Conservation (phyloP, 768 basidiomycete species). For the Tricholoma hemisulphureum region DNA sequence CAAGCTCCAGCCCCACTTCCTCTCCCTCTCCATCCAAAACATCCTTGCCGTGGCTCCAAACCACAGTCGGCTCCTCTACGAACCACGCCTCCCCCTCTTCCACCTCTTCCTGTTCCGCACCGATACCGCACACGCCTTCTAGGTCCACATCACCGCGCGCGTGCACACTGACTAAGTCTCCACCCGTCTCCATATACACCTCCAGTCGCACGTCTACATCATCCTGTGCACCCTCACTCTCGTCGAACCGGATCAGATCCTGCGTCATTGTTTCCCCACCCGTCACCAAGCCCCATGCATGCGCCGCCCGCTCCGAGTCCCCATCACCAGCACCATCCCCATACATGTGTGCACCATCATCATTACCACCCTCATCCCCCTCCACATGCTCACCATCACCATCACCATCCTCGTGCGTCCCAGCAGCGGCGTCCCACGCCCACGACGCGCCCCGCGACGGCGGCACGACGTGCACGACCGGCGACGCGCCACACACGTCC, state of each 20-base stretch:
- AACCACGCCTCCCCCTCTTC: constrained; percentile 15
- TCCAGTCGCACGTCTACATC: not conserved
- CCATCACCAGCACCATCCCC: not conserved
- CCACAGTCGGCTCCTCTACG: constrained; percentile 14
- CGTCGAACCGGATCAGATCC: constrained; percentile 9
- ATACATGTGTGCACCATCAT: not conserved
- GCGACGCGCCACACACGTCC: not conserved
- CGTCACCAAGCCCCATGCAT: constrained; percentile 9
- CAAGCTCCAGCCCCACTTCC: not conserved
- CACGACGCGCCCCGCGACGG: not conserved
- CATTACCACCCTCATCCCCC: not conserved
- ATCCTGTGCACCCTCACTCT: not conserved
- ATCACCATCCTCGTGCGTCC: not conserved
- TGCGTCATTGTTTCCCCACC: not conserved
- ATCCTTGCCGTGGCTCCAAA: constrained; percentile 9
- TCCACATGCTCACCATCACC: not conserved
- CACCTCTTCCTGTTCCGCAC: not conserved
- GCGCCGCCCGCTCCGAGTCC: not conserved
- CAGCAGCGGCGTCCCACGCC: not conserved
- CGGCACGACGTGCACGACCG: not conserved
- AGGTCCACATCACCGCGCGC: not conserved
- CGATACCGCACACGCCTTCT: not conserved
- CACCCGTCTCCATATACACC: not conserved
- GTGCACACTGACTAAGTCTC: not conserved
- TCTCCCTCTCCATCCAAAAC: not conserved